Base-by-base conservation (phyloP, 768 basidiomycete species). In the Serpula lacrymans region DNA sequence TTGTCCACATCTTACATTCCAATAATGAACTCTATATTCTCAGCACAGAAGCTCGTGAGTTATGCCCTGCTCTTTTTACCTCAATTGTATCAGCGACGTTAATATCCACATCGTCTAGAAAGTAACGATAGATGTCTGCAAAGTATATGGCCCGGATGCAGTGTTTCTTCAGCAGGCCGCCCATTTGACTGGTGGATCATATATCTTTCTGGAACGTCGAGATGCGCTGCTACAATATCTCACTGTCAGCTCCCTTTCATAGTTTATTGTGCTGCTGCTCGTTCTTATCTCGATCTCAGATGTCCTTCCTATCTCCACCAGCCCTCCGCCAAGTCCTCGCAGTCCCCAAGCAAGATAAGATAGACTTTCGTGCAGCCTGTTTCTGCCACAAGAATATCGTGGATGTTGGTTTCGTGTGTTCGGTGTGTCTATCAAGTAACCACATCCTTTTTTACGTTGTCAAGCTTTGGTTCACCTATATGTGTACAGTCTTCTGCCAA, bases 11-110 rank as follows among this genome's bases (percentile, higher is more conserved):
- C 93, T 8, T 99, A 99, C 63, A 95, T 98, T 35, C 90, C 95
- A 18, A 83, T 98, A 58, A 99, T 99, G 96, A 98, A 98, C 59
- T 84, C 93, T 39, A 98, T 98, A 35, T 99, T 99, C 65, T 93
- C 94, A 13, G 96, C 96, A 4, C 96, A 99, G 63, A 99, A 99
- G 69, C 72, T 92, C 50, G 95, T 89, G 48, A 51, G 84, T 63
- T 37, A 16, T 41, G 45, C 30, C 39, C 17, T 34, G 45, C 43
- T 40, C 24, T 29, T 21, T 37, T 25, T 18, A 18, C 12, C 11
- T 21, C 27, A 9, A 20, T n/a, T n/a, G n/a, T n/a, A n/a, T n/a
- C n/a, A n/a, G n/a, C n/a, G 13, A 27, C 34, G 27, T 34, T 45
- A 5, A 30, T 5, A 5, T 39, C 34, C 32, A 30, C 31, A 24